Conservation (phyloP, 371 early-diverging fungal genomes). For the Rhizopus delemar region DNA sequence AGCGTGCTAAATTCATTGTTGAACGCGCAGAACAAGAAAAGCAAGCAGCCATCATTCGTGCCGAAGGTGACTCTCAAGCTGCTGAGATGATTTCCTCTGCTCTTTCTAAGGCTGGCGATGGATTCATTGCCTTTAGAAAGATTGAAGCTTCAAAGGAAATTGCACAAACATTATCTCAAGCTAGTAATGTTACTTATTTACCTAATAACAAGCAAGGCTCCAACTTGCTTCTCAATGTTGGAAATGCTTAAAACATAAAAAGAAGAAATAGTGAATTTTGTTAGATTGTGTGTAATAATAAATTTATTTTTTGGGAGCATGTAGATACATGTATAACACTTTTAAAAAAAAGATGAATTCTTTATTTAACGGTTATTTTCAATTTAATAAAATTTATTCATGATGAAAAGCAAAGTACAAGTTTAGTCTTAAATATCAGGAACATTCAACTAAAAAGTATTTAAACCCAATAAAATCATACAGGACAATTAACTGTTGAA, state of each 20-base stretch:
- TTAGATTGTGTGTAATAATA: too few species aligned
- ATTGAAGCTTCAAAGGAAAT: slow-evolving; percentile 98
- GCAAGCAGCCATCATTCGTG: slow-evolving; percentile 95
- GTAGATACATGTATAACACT: too few species aligned
- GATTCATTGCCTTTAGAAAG: slow-evolving; percentile 90
- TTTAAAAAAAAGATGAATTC: too few species aligned
- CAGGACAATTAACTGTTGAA: too few species aligned
- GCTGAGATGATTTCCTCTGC: slow-evolving; percentile 90
- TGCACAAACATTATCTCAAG: slow-evolving; percentile 82
- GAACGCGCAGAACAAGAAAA: slow-evolving; percentile 97
- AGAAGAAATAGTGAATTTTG: too few species aligned
- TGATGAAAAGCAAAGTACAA: too few species aligned
- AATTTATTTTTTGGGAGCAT: too few species aligned
- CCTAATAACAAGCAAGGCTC: slow-evolving; percentile 60
- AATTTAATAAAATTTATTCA: too few species aligned
- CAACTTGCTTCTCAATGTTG: slow-evolving; percentile 61
- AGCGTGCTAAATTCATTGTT: slow-evolving; percentile 93
- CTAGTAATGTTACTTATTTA: slow-evolving; percentile 91
- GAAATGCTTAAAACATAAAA: slow-evolving; percentile 13
- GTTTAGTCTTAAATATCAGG: too few species aligned
- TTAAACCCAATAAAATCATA: too few species aligned
- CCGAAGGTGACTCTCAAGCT: slow-evolving; percentile 96
- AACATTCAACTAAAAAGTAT: too few species aligned
- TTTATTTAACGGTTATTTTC: too few species aligned
- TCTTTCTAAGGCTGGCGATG: slow-evolving; percentile 85